Percentiles rank a stretch among this genome's conserved stretches.
Evolutionary conservation across 2,329 filamentous ascomycete species (phyloP).

Genomic region (Cladosporium sp.): DNA sequence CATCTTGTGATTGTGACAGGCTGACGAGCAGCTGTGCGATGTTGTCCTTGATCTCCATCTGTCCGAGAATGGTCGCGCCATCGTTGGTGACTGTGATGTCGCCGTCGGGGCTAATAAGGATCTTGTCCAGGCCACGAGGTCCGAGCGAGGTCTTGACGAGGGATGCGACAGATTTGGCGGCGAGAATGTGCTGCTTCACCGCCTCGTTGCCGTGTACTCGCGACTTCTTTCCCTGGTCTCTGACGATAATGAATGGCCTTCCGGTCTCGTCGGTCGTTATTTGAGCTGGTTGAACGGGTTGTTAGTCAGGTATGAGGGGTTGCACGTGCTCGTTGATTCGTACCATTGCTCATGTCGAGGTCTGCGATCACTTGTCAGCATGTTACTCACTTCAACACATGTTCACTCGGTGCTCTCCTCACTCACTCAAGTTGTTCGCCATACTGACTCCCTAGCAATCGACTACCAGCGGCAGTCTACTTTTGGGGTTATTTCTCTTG

Average conservation of each 20-base stretch:
- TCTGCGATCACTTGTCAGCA: conserved; percentile 52
- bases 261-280: conserved; percentile 97
- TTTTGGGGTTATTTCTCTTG: not conserved
- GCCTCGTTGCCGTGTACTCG: conserved; percentile 94
- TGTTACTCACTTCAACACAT: conserved; percentile 27
- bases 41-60: conserved; percentile 99
- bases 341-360: conserved; percentile 83
- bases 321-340: conserved; percentile 22
- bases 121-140: conserved; percentile 96
- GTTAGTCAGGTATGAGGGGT: conserved; percentile 13
- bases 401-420: not conserved
- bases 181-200: conserved; percentile 96
- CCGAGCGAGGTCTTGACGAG: conserved; percentile 97
- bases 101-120: conserved; percentile 95
- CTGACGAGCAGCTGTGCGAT: conserved; percentile 96
- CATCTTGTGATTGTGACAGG: conserved; percentile 96
- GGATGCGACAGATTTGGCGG: conserved; percentile 91
- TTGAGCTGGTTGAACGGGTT: conserved; percentile 49
- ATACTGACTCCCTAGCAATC: conserved; percentile 49
- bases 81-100: conserved; percentile 99
- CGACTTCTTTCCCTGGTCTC: conserved; percentile 98
- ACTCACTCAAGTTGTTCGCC: conserved; percentile 18
- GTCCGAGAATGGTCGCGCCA: conserved; percentile 89
- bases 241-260: conserved; percentile 94
- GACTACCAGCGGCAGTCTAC: conserved; percentile 29